Conservation (phyloP, 371 early-diverging fungal genomes). For the Mortierella sp. region DNA sequence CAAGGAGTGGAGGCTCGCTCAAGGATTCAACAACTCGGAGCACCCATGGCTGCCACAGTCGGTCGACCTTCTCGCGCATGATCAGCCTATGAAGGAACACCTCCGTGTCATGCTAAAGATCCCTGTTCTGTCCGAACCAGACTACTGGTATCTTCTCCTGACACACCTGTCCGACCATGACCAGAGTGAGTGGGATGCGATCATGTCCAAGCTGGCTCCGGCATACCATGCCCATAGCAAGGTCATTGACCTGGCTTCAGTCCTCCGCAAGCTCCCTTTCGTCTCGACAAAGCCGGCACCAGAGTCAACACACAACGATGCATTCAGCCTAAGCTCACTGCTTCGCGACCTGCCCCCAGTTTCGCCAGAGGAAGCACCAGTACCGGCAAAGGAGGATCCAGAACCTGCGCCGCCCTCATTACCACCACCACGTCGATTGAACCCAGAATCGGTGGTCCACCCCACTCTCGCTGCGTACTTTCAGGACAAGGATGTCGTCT, state of each 20-base stretch:
- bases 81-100: constrained; percentile 11
- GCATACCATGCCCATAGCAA: constrained; percentile 14
- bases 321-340: neutral
- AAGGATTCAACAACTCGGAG: neutral
- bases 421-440: neutral
- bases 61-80: constrained; percentile 12
- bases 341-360: neutral
- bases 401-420: neutral
- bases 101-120: neutral
- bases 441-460: constrained; percentile 10
- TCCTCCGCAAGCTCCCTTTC: constrained; percentile 12
- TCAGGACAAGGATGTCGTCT: constrained; percentile 18
- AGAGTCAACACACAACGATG: neutral
- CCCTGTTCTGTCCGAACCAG: constrained; percentile 2
- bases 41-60: constrained; percentile 27
- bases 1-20: constrained; percentile 9
- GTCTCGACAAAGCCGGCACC: constrained; percentile 1
- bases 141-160: constrained; percentile 29
- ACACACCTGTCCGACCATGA: neutral
- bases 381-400: neutral
- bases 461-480: constrained; percentile 12
- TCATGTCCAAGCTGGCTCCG: constrained; percentile 13
- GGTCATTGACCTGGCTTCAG: neutral
- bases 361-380: neutral
- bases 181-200: constrained; percentile 20